These are phyloP conservation scores for Otatea glauca DNA, from an alignment of 176 grass and related monocot genomes.

Conservation along the genomic window DNA sequence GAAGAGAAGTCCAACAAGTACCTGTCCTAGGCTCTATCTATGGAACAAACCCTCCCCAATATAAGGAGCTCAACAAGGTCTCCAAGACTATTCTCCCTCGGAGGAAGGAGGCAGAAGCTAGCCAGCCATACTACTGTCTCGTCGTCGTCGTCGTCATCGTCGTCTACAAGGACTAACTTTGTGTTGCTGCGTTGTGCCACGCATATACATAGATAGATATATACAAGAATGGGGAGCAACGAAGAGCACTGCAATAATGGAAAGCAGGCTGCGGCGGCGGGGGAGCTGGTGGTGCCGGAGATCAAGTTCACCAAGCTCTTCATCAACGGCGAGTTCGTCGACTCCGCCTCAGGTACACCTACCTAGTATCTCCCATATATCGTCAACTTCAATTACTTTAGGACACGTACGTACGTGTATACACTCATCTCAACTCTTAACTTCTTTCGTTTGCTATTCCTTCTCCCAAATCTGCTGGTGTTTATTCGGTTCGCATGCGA, in stretches of 20 bases:
- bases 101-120: neutral
- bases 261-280: neutral
- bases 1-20: neutral
- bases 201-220: neutral
- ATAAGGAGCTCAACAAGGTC: neutral
- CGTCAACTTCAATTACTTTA: too few species aligned
- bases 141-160: too few species aligned
- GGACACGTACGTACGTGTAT: too few species aligned
- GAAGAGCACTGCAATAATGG: conserved; percentile 14
- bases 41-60: neutral
- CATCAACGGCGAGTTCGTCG: conserved; percentile 88
- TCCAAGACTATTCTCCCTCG: neutral
- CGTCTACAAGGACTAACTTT: neutral
- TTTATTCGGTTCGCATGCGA: too few species aligned
- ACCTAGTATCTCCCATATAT: too few species aligned
- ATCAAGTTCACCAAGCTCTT: conserved; percentile 95
- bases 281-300: conserved; percentile 56
- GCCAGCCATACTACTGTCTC: neutral
- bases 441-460: too few species aligned
- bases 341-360: conserved; percentile 66
- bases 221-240: conserved; percentile 35
- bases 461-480: too few species aligned
- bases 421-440: too few species aligned
- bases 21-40: neutral
- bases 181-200: neutral